phyloP scores from a whole-genome alignment of 768 basidiomycete species.

The Collybia nuda region DNA sequence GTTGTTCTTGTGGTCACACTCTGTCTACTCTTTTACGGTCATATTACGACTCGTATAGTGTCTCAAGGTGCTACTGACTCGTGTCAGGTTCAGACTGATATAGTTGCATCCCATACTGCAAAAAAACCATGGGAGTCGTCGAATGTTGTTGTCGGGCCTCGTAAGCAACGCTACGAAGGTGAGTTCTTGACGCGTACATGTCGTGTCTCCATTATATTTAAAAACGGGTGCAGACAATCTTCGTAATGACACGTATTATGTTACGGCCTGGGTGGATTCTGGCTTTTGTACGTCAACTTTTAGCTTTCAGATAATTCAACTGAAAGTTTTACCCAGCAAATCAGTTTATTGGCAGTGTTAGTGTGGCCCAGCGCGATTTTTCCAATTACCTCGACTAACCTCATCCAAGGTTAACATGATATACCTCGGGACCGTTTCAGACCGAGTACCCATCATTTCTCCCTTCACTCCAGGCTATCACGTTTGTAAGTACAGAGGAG shows the following conservation, averaged over 20 bases:
- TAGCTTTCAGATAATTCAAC: too few species aligned
- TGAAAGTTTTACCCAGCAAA: constrained; percentile 23
- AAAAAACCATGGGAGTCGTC: constrained; percentile 11
- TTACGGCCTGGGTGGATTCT: constrained; percentile 55
- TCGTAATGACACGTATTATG: constrained; percentile 47
- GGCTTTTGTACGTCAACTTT: constrained; percentile 46
- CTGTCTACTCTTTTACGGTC: constrained; percentile 1
- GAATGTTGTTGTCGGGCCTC: constrained; percentile 3
- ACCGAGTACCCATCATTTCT: constrained; percentile 46
- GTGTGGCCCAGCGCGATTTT: constrained; percentile 14
- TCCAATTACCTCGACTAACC: not conserved
- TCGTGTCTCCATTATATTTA: not conserved
- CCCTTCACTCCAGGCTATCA: constrained; percentile 44
- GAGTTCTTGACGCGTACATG: not conserved
- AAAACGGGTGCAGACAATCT: constrained; percentile 37
- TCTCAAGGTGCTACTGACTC: not conserved
- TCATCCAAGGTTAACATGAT: constrained; percentile 42
- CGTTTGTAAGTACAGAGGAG: constrained; percentile 25
- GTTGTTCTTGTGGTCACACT: constrained; percentile 1
- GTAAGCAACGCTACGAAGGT: constrained; percentile 12
- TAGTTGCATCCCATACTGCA: not conserved
- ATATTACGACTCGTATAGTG: not conserved
- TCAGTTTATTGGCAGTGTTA: constrained; percentile 33
- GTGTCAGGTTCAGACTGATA: not conserved
- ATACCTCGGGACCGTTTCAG: constrained; percentile 43